Evolutionary conservation across 2,329 filamentous ascomycete genomes (phyloP).

Genomic region (Fusarium algeriense): DNA sequence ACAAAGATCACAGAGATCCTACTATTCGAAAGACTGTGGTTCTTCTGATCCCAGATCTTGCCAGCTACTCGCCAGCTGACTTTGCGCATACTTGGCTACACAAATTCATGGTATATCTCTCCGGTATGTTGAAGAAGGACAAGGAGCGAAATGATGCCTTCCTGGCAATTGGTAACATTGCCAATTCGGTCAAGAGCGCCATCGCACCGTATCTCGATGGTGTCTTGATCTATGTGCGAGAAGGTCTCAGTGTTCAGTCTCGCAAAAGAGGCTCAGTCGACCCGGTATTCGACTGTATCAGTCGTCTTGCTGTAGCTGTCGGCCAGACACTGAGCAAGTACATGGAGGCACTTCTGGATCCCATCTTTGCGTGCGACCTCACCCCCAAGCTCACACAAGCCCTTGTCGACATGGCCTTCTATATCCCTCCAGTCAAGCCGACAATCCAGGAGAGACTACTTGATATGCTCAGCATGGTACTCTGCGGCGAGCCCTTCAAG

Average conservation of each 20-base stretch:
- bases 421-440: conserved; percentile 93
- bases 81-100: conserved; percentile 91
- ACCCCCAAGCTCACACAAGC: conserved; percentile 95
- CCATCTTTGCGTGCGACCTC: conserved; percentile 96
- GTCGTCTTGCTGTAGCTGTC: conserved; percentile 93
- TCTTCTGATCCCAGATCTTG: conserved; percentile 89
- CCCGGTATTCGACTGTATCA: conserved; percentile 97
- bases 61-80: conserved; percentile 90
- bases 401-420: conserved; percentile 97
- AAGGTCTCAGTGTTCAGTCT: conserved; percentile 87
- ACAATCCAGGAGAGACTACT: conserved; percentile 94
- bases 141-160: conserved; percentile 96
- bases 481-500: conserved; percentile 92
- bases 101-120: conserved; percentile 96
- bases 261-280: conserved; percentile 73
- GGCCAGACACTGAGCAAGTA: conserved; percentile 98
- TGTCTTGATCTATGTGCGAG: conserved; percentile 92
- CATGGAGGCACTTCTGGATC: conserved; percentile 94
- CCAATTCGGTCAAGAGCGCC: conserved; percentile 93
- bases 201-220: conserved; percentile 96
- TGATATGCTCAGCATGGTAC: conserved; percentile 93
- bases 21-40: conserved; percentile 92
- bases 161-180: conserved; percentile 94
- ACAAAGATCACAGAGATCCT: conserved; percentile 91
- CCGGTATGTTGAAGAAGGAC: conserved; percentile 92